phyloP scores from a whole-genome alignment of 176 grass and related monocot genomes.

The Miscanthus lutarioriparius region DNA sequence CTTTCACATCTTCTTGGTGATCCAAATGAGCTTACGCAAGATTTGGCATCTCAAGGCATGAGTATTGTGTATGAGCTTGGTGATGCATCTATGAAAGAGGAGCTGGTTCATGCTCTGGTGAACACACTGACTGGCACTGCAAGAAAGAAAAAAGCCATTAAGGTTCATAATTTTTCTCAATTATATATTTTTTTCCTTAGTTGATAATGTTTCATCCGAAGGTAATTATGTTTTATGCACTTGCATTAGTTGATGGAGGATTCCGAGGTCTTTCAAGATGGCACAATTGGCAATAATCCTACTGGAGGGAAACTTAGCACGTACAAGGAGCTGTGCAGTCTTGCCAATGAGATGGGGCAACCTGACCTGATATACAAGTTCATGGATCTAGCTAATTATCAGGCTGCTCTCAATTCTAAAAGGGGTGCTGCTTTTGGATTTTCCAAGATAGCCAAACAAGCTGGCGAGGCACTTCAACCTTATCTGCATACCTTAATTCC shows the following conservation, averaged over 20 bases:
- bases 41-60: constrained; percentile 99
- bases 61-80: constrained; percentile 99
- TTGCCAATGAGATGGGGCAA: constrained; percentile 97
- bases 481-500: constrained; percentile 88
- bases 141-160: constrained; percentile 92
- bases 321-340: constrained; percentile 90
- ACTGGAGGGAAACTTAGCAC: constrained; percentile 90
- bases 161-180: constrained; percentile 46
- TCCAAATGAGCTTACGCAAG: constrained; percentile 95
- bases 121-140: constrained; percentile 82
- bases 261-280: constrained; percentile 99
- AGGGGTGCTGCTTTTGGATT: constrained; percentile 98
- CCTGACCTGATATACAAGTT: constrained; percentile 99
- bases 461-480: constrained; percentile 91
- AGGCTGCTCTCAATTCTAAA: constrained; percentile 94
- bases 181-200: constrained; percentile 17
- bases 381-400: constrained; percentile 99
- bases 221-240: constrained; percentile 34
- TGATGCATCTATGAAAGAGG: constrained; percentile 87
- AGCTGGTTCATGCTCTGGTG: constrained; percentile 88
- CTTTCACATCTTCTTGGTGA: constrained; percentile 95
- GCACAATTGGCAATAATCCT: constrained; percentile 75
- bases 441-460: constrained; percentile 98
- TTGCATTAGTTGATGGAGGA: constrained; percentile 86
- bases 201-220: constrained; percentile 18